Base-by-base conservation (phyloP, 148 eudicot genomes). In the Silene latifolia region DNA sequence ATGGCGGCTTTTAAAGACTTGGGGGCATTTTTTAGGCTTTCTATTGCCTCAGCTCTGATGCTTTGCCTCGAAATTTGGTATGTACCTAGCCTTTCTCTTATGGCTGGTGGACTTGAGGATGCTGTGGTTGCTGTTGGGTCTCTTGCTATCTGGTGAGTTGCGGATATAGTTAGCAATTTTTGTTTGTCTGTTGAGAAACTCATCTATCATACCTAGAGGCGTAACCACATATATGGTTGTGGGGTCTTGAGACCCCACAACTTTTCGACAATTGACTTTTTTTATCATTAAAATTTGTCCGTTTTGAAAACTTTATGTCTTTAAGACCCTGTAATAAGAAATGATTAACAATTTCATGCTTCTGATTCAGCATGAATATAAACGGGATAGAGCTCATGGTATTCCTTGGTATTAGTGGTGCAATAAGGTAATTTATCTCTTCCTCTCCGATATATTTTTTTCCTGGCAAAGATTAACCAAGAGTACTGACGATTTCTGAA, bases 31-130 rank as follows among this genome's bases (percentile, higher is more conserved):
- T 83, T 90, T 15, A 79, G 88, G 81, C 89, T 92, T 15, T 92
- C 95, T 2, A 70, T 90, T 61, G 93, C 93, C 14, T 90, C 96
- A 1, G 98, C 91, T 61, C 79, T 90, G 24, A 90, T 92, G 98
- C 81, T 90, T 42, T 90, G 93, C 76, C 83, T 92, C 3, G 97
- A 92, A 78, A 59, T 88, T 4, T 92, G 97, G 97, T 90, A 92
- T 70, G 75, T 90, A 76, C 86, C 85, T 93, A 86, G 90, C 51
- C 75, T 89, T 19, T 84, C 80, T 71, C 76, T 92, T 51, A 87
- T 92, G 53, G 80, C 90, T 13, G 97, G 96, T 51, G 82, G 85
- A 74, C 91, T 92, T 77, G 65, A 78, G 2, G 76, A 90, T 80
- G 89, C 96, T 0, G 91, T 88, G 4, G 65, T 81, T 74, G 93